Evolutionary conservation across 2,329 filamentous ascomycete genomes (phyloP).

Genomic region (Hirsutella rhossiliensis): DNA sequence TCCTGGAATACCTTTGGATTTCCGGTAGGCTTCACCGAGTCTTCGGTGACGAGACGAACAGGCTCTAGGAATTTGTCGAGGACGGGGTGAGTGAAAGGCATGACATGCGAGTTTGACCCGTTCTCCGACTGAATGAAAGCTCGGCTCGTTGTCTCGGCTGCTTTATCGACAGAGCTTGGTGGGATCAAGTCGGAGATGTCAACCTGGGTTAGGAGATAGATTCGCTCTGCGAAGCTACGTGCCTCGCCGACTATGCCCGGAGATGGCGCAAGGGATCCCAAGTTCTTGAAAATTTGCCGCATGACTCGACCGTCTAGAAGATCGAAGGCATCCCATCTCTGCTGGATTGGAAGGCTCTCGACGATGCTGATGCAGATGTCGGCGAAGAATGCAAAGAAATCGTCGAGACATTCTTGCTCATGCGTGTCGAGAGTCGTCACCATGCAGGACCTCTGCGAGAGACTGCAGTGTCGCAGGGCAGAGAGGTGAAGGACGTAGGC

Average conservation of each 20-base stretch:
- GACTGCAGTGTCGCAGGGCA: conserved; percentile 10
- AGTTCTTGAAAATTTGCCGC: conserved; percentile 7
- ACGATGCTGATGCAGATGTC: conserved; percentile 12
- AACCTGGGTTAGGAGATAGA: background rate
- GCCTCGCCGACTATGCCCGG: background rate
- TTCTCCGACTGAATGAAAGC: background rate
- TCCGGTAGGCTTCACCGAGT: conserved; percentile 9
- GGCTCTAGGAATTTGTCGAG: conserved; percentile 32
- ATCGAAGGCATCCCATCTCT: conserved; percentile 18
- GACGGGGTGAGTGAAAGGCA: conserved; percentile 34
- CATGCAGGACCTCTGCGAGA: conserved; percentile 11
- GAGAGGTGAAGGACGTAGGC: conserved; percentile 14
- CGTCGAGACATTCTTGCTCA: background rate
- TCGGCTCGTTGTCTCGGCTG: background rate
- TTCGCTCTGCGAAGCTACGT: background rate
- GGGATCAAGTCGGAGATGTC: background rate
- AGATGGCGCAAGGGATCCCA: conserved; percentile 1
- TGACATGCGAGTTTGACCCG: conserved; percentile 12
- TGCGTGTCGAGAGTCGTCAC: background rate
- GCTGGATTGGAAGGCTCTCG: background rate
- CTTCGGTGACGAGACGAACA: conserved; percentile 23
- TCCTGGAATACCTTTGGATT: conserved; percentile 30
- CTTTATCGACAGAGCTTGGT: background rate
- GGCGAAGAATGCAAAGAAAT: conserved; percentile 5
- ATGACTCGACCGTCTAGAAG: conserved; percentile 20